These are phyloP conservation scores for Agroathelia rolfsii DNA, from an alignment of 1,284 basidiomycete genomes.

Conservation along the genomic window DNA sequence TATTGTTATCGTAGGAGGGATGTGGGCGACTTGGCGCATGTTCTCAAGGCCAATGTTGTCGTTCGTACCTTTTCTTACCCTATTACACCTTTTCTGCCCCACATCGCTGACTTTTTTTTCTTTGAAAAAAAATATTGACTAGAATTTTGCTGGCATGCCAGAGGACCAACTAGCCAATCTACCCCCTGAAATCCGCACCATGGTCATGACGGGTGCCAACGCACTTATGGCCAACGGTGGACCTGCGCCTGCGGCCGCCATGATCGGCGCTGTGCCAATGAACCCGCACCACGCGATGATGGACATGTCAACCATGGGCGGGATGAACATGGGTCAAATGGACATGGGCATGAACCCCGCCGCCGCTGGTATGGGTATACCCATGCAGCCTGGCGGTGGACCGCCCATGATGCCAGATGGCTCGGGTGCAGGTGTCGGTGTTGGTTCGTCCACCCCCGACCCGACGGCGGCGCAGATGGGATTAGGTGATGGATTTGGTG, in stretches of 20 bases:
- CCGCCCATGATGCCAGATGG: constrained; percentile 34
- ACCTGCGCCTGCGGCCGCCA: constrained; percentile 40
- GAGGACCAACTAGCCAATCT: constrained; percentile 69
- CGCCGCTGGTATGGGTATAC: constrained; percentile 33
- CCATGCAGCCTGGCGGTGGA: constrained; percentile 32
- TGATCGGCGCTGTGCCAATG: constrained; percentile 43
- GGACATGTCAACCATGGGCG: constrained; percentile 37
- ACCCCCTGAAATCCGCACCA: constrained; percentile 69
- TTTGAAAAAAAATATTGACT: constrained; percentile 3
- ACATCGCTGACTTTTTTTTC: constrained; percentile 3
- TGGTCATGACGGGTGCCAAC: constrained; percentile 71
- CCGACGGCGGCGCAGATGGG: constrained; percentile 27
- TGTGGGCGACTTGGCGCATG: constrained; percentile 68
- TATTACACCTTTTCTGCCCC: constrained; percentile 5
- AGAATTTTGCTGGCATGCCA: constrained; percentile 75
- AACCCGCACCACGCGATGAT: constrained; percentile 31
- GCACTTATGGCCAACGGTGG: constrained; percentile 60
- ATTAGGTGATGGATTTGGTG: constrained; percentile 37
- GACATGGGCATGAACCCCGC: constrained; percentile 20
- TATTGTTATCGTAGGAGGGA: constrained; percentile 84
- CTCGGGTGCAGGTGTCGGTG: constrained; percentile 21
- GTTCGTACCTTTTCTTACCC: constrained; percentile 33
- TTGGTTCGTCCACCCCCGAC: too few relatives aligned
- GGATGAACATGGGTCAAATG: constrained; percentile 46
- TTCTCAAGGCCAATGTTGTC: constrained; percentile 68